phyloP scores from a whole-genome alignment of 2,329 filamentous ascomycete species.

The Penicillium sp. region DNA sequence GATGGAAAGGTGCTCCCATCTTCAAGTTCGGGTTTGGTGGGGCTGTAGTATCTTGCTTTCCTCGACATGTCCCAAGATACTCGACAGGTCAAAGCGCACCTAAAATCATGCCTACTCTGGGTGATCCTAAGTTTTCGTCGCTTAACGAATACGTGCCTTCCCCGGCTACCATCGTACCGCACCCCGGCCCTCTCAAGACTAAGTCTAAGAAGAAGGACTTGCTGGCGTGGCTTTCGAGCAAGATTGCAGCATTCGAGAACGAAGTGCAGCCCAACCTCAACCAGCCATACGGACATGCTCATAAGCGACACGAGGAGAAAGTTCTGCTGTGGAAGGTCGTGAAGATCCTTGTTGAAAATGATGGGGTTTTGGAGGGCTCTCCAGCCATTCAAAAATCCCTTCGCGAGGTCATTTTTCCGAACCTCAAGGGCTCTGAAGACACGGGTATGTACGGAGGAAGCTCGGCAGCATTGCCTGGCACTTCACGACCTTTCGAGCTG shows the following conservation, averaged over 20 bases:
- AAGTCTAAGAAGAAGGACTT: slow-evolving; percentile 97
- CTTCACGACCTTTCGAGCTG: slow-evolving; percentile 33
- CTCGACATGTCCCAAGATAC: slow-evolving; percentile 82
- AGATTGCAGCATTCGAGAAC: slow-evolving; percentile 68
- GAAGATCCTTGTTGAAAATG: slow-evolving; percentile 73
- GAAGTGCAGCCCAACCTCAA: slow-evolving; percentile 42
- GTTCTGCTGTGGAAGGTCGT: slow-evolving; percentile 83
- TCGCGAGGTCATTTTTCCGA: slow-evolving; percentile 65
- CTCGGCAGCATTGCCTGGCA: slow-evolving; percentile 28
- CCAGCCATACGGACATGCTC: slow-evolving; percentile 45
- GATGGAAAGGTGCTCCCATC: slow-evolving; percentile 86
- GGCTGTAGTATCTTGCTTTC: slow-evolving; percentile 74
- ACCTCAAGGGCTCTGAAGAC: slow-evolving; percentile 33
- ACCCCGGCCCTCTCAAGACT: slow-evolving; percentile 80
- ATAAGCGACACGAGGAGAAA: slow-evolving; percentile 71
- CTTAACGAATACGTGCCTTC: slow-evolving; percentile 68
- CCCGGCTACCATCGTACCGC: slow-evolving; percentile 66
- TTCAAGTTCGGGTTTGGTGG: slow-evolving; percentile 87
- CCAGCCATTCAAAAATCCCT: slow-evolving; percentile 67
- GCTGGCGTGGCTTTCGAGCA: slow-evolving; percentile 68
- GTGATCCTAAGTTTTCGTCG: slow-evolving; percentile 71
- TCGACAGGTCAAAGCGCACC: slow-evolving; percentile 65
- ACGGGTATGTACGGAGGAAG: slow-evolving; percentile 23
- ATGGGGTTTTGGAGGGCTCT: slow-evolving; percentile 72
- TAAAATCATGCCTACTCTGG: slow-evolving; percentile 73